Base-by-base conservation (phyloP, 1,284 basidiomycete species). In the Pascua guehoae region DNA sequence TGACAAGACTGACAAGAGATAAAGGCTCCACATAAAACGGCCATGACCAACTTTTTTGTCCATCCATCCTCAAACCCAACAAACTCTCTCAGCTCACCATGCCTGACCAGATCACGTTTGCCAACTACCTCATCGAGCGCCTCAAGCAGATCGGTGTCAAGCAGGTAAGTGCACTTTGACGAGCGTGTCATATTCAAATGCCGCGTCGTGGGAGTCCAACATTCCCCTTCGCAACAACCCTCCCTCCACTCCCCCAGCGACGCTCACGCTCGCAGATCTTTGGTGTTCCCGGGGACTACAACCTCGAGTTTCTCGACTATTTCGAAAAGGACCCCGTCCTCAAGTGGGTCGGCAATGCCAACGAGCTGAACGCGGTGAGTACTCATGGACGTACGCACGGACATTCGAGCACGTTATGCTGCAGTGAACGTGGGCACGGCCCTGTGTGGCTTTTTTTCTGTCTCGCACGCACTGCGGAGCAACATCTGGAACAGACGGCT, bases 271-370 rank as follows among this genome's bases (percentile, higher is more conserved):
- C 7, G 24, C 39, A 70, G 66, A 83, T 94, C 78, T 94, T 94
- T 62, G 92, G 92, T 41, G 84, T 95, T 0, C 92, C 92, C 8
- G 92, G 93, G 41, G 93, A 95, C 77, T 97, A 93, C 75, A 96
- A 95, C 75, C 84, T 96, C 48, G 88, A 85, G 48, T 52, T 80
- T 43, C 77, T 83, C 42, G 93, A 97, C 75, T 84, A 88, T 55
- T 82, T 95, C 60, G 93, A 97, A 75, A 87, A 89, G 62, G 84
- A 91, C 70, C 81, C 84, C 2, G 79, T 74, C 11, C 85, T 97
- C 45, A 78, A 88, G n/a, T 98, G 94, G 94, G 82, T 93, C 54
- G 94, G 93, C 12, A 91, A 93, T 74, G 91, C 89, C 67, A 92
- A 93, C 66, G 90, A 93, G 73, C 81, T 93, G 52, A 91, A 92